These are phyloP conservation scores for Entomortierella chlamydospora DNA, from an alignment of 192 early-diverging fungal genomes.

Conservation along the genomic window DNA sequence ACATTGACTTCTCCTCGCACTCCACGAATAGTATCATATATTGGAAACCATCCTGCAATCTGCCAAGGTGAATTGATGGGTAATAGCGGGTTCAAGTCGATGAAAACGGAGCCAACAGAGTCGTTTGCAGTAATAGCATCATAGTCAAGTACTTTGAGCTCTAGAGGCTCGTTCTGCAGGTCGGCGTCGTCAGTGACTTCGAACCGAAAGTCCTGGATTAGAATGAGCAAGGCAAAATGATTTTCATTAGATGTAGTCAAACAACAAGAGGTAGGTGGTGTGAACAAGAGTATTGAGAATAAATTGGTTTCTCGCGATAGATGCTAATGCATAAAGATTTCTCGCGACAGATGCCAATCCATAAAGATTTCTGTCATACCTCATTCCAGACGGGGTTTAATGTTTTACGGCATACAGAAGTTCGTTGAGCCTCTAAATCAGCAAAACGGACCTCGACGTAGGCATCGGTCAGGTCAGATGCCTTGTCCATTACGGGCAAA, in stretches of 20 bases:
- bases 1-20: constrained; percentile 80
- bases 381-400: constrained; percentile 88
- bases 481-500: constrained; percentile 87
- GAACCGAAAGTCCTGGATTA: constrained; percentile 70
- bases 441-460: constrained; percentile 84
- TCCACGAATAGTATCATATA: constrained; percentile 80
- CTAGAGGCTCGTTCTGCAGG: constrained; percentile 86
- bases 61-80: constrained; percentile 71
- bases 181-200: constrained; percentile 82
- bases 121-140: constrained; percentile 79
- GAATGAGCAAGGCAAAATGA: not conserved
- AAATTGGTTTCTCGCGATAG: too few relatives aligned
- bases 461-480: constrained; percentile 85
- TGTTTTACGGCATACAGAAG: constrained; percentile 74
- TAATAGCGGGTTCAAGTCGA: constrained; percentile 83
- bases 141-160: constrained; percentile 81
- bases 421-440: constrained; percentile 74
- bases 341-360: too few relatives aligned
- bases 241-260: not conserved
- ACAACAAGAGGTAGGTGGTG: not conserved
- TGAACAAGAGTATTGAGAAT: not conserved
- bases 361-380: too few relatives aligned
- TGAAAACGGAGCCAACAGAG: constrained; percentile 80
- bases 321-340: too few relatives aligned
- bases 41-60: constrained; percentile 85